These are phyloP conservation scores for Bacidia rubella DNA, from an alignment of 495 filamentous ascomycete species.

Conservation along the genomic window DNA sequence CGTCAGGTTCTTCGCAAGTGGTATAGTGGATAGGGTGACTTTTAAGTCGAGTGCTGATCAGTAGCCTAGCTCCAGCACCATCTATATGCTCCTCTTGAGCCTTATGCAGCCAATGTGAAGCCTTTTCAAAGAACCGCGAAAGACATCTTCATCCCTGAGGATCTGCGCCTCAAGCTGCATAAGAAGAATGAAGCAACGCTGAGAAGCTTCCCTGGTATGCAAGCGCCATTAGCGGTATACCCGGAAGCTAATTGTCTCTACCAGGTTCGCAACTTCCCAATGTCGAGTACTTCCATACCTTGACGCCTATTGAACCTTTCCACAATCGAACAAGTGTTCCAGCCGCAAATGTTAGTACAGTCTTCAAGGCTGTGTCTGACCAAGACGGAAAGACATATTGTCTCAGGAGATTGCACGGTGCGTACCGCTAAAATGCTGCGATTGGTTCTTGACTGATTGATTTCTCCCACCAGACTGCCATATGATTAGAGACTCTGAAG, in stretches of 20 bases:
- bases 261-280: constrained; percentile 50
- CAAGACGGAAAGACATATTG: constrained; percentile 77
- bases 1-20: constrained; percentile 40
- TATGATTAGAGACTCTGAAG: constrained; percentile 29
- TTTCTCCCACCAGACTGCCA: constrained; percentile 48
- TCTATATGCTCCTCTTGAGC: constrained; percentile 78
- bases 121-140: constrained; percentile 74
- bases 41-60: constrained; percentile 12
- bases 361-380: constrained; percentile 86
- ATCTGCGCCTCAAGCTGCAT: constrained; percentile 74
- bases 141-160: constrained; percentile 80
- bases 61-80: constrained; percentile 64
- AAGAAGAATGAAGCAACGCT: constrained; percentile 74
- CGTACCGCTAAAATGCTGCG: not conserved
- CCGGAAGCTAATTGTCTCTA: not conserved
- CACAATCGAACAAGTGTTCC: constrained; percentile 59
- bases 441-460: constrained; percentile 19
- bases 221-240: not conserved
- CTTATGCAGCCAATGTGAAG: constrained; percentile 61
- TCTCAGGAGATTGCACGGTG: constrained; percentile 72
- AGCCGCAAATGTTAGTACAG: constrained; percentile 80
- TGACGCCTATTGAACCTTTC: constrained; percentile 78
- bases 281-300: constrained; percentile 77
- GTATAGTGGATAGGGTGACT: constrained; percentile 29
- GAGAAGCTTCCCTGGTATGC: constrained; percentile 70